Evolutionary conservation across 345 rosid genomes (phyloP).

Genomic region (Citrus australasica): DNA sequence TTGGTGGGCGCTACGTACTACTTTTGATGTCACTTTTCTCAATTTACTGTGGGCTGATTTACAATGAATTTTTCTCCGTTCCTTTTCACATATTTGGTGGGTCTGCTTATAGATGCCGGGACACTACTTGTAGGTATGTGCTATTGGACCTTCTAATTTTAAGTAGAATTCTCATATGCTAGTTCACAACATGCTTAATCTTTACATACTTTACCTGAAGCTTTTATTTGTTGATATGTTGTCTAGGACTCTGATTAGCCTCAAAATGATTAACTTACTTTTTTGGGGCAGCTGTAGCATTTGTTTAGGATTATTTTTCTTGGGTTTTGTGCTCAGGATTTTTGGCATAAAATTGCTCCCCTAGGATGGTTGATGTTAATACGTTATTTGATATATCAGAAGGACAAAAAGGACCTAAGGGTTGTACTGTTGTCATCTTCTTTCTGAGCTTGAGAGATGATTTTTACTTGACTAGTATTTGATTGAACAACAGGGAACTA

Average conservation of each 20-base stretch:
- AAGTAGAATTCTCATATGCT: not conserved
- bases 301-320: not conserved
- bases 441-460: not conserved
- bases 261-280: not conserved
- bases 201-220: slow-evolving; percentile 9
- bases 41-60: slow-evolving; percentile 93
- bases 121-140: slow-evolving; percentile 70
- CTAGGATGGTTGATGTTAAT: not conserved
- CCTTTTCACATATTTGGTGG: slow-evolving; percentile 94
- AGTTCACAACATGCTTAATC: slow-evolving; percentile 4
- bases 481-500: not conserved
- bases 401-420: not conserved
- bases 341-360: not conserved
- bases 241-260: not conserved
- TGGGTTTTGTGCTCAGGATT: not conserved
- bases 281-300: not conserved
- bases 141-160: not conserved
- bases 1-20: slow-evolving; percentile 92
- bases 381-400: not conserved
- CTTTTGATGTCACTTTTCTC: slow-evolving; percentile 92
- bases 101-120: slow-evolving; percentile 93
- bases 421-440: not conserved
- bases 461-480: slow-evolving; percentile 1
- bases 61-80: slow-evolving; percentile 95
- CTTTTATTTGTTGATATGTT: not conserved